These are phyloP conservation scores for Albifimbria verrucaria DNA, from an alignment of 2,329 filamentous ascomycete genomes.

Conservation along the genomic window DNA sequence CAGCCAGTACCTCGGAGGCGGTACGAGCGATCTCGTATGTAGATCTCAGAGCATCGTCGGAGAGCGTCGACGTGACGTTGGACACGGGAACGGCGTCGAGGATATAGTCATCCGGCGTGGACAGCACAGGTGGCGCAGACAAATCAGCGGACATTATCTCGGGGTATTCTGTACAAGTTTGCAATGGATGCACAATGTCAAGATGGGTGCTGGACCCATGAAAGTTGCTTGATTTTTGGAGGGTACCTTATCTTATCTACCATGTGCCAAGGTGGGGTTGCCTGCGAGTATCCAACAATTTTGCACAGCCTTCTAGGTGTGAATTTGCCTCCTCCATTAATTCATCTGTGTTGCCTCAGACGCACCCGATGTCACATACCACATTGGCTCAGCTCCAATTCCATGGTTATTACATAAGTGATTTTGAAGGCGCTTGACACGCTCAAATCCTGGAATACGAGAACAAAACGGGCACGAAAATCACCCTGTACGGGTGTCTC, in stretches of 20 bases:
- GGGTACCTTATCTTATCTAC: conserved; percentile 4
- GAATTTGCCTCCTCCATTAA: no score
- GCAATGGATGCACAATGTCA: conserved; percentile 4
- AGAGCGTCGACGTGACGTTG: conserved; percentile 27
- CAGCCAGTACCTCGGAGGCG: conserved; percentile 67
- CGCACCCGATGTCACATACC: no score
- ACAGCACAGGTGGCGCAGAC: conserved; percentile 56
- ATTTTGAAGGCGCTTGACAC: no score
- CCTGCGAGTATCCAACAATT: conserved; percentile 14
- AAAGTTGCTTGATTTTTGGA: conserved; percentile 4
- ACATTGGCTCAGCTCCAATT: no score
- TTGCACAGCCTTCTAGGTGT: neutral
- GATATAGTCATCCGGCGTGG: conserved; percentile 59
- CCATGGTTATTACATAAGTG: no score
- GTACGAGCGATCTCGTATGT: conserved; percentile 87
- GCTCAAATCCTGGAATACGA: no score
- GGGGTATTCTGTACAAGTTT: conserved; percentile 5
- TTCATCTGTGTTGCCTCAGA: no score
- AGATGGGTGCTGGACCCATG: no score
- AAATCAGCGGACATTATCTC: conserved; percentile 44
- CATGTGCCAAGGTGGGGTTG: conserved; percentile 27
- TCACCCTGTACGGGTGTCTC: no score
- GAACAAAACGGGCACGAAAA: no score
- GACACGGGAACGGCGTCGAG: conserved; percentile 47
- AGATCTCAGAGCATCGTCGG: conserved; percentile 66